A percentile compares a stretch with the other conserved stretches of the same genome.
phyloP scores from a whole-genome alignment of 2,329 filamentous ascomycete species.

The Chaetomium strumarium region DNA sequence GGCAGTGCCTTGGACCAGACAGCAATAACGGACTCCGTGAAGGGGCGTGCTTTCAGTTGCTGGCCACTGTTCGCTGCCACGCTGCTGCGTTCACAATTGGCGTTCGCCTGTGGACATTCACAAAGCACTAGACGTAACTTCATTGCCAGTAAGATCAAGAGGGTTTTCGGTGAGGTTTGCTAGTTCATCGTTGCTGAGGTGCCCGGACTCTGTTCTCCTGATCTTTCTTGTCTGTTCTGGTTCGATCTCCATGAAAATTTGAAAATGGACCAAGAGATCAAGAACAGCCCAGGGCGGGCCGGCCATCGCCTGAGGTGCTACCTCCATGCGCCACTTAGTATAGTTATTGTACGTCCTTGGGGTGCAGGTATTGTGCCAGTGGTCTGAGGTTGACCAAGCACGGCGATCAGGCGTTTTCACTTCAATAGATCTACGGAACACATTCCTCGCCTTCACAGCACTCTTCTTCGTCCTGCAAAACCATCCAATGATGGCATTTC shows the following conservation, averaged over 20 bases:
- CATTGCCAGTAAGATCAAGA: neutral
- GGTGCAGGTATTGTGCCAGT: constrained; percentile 5
- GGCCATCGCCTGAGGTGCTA: neutral
- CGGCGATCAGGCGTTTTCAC: constrained; percentile 23
- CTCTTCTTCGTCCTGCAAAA: constrained; percentile 9
- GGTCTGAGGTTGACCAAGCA: constrained; percentile 15
- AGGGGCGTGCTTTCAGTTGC: constrained; percentile 11
- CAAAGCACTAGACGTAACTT: too few relatives aligned
- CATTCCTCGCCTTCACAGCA: constrained; percentile 18
- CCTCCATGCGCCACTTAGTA: neutral
- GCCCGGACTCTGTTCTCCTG: constrained; percentile 11
- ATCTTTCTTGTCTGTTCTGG: constrained; percentile 5
- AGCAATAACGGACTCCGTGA: neutral
- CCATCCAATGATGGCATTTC: constrained; percentile 18
- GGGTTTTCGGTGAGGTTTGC: neutral
- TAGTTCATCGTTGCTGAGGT: too few relatives aligned
- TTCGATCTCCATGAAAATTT: neutral
- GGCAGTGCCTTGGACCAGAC: constrained; percentile 12
- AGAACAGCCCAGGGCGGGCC: constrained; percentile 4
- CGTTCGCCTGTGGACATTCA: neutral
- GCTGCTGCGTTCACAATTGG: constrained; percentile 3
- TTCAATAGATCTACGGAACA: constrained; percentile 2
- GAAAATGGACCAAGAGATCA: too few relatives aligned
- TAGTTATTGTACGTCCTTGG: neutral
- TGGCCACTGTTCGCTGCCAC: neutral